These are phyloP conservation scores for Cronartium quercuum DNA, from an alignment of 1,284 basidiomycete genomes.

Conservation along the genomic window DNA sequence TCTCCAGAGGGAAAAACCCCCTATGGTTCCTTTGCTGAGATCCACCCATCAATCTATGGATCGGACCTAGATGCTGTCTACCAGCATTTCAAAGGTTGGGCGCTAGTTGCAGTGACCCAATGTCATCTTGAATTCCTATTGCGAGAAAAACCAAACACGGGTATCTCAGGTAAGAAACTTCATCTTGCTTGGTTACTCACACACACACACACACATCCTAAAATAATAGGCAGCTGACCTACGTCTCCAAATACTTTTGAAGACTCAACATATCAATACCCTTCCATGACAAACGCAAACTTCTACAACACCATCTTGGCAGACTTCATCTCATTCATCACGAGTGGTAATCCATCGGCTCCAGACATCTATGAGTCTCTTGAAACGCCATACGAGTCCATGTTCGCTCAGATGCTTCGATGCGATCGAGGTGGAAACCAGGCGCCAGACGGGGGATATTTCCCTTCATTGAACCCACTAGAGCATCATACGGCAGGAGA, in stretches of 20 bases:
- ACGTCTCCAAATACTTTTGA: not conserved
- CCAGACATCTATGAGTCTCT: constrained; percentile 4
- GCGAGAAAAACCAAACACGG: too few species aligned
- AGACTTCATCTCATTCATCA: constrained; percentile 23
- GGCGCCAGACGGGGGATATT: not conserved
- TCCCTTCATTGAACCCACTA: constrained; percentile 7
- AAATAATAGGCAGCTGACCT: not conserved
- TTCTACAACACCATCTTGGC: constrained; percentile 35
- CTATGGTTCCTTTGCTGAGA: not conserved
- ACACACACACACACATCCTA: not conserved
- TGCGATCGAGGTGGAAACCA: constrained; percentile 31
- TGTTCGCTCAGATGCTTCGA: constrained; percentile 31
- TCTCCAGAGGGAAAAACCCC: not conserved
- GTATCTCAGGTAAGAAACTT: not conserved
- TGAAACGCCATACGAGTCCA: not conserved
- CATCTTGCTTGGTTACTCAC: not conserved
- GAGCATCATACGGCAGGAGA: constrained; percentile 14
- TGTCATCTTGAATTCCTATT: constrained; percentile 34
- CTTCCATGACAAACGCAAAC: constrained; percentile 2
- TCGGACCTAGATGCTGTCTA: constrained; percentile 13
- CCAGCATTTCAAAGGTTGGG: constrained; percentile 22
- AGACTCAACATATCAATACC: constrained; percentile 13
- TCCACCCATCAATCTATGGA: constrained; percentile 9
- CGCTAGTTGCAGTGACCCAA: constrained; percentile 19
- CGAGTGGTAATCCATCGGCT: constrained; percentile 7